Evolutionary conservation across 2,329 filamentous ascomycete species (phyloP), one percentile per base, ranked within the genome.

Genomic region (Lecanicillium sp.): DNA sequence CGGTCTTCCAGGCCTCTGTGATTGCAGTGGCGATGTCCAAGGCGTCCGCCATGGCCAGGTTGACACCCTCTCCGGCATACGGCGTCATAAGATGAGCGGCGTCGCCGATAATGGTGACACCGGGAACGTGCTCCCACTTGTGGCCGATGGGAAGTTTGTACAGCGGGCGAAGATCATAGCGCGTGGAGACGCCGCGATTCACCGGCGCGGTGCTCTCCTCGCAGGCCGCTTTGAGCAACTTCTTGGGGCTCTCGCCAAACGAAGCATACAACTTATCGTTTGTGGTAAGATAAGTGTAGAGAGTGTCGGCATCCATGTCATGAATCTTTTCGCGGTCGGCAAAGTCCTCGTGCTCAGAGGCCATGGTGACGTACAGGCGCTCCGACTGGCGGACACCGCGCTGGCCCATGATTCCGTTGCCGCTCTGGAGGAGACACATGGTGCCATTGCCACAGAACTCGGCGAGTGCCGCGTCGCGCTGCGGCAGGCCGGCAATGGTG

Each of bases 1-100:
- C 48, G 29, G 44, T 47, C 23, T 50, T 43, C 14, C 38, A 49
- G 0, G 46, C 46, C 38, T 37, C 32, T 1, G 39, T 14, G 14
- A 69, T 62, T 14, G 63, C 62, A 11, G 58, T 37, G 0, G 64
- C 67, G 3, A 80, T 58, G 12, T 71, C 60, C n/a, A 75, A 54
- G 0, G 73, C 64, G 55, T 80, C 76, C 29, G 62, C 58, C 69
- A 80, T 72, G 0, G 70, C 74, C 3, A 70, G 55, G 52, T 80
- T 79, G 30, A 78, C 75, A 1, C 77, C 76, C 41, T 76, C 74
- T 3, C 77, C 77, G 0, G 69, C 70, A 49, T 69, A 73, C 0
- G 73, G 71, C 3, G 68, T 69, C 67, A 77, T 74, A 11, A 78
- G 54, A 57, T 80, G 76, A 7, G 75, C 76, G 1, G 76, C 73